A percentile compares a stretch with the other conserved stretches of the same genome.
Conservation (phyloP, 2,329 filamentous ascomycete genomes). For the Talaromyces pinophilus region DNA sequence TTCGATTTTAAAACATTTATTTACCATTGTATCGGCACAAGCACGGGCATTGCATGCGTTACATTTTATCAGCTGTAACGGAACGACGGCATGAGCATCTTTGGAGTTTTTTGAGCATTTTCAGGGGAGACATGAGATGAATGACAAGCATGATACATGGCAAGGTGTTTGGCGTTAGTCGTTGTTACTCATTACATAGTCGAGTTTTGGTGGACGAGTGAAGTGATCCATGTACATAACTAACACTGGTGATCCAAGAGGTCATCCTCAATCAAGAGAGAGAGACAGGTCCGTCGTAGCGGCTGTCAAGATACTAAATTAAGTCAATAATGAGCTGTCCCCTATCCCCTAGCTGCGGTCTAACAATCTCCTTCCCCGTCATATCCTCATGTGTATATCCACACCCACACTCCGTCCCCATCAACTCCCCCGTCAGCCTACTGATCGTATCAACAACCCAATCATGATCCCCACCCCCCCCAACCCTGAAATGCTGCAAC, state of each 20-base stretch:
- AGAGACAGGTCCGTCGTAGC: background rate
- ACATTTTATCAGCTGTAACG: background rate
- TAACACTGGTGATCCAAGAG: background rate
- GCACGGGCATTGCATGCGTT: conserved; percentile 12
- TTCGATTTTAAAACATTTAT: background rate
- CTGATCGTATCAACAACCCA: conserved; percentile 36
- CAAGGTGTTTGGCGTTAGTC: conserved; percentile 21
- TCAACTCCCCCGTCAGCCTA: conserved; percentile 32
- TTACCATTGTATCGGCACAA: conserved; percentile 6
- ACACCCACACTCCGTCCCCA: conserved; percentile 25
- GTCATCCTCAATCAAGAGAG: background rate
- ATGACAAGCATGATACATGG: conserved; percentile 19
- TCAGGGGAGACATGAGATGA: conserved; percentile 12
- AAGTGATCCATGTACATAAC: conserved; percentile 13
- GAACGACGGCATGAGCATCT: conserved; percentile 18
- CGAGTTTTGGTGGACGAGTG: conserved; percentile 6
- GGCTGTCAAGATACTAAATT: conserved; percentile 8
- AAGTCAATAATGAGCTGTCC: conserved; percentile 36
- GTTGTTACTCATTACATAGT: conserved; percentile 9
- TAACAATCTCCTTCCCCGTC: conserved; percentile 25
- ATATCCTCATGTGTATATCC: background rate
- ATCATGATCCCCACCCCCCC: conserved; percentile 34
- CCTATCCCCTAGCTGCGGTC: conserved; percentile 30
- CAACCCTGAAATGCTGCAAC: conserved; percentile 24
- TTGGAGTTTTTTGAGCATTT: conserved; percentile 22